A percentile compares a stretch with the other conserved stretches of the same genome.
Conservation (phyloP, 106 monocot genomes). For the Acorus gramineus region DNA sequence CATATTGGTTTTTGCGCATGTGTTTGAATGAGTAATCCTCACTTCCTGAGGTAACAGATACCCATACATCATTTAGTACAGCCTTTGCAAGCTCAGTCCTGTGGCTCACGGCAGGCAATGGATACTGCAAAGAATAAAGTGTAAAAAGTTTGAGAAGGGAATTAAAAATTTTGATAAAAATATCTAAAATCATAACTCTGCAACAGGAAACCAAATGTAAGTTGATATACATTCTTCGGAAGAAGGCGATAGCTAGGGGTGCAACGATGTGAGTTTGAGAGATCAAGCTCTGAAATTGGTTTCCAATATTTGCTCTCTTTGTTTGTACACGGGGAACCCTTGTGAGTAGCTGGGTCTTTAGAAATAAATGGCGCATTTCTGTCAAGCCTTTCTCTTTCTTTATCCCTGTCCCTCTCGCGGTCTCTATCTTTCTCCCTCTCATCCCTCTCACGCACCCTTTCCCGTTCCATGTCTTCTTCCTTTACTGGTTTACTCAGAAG, state of each 20-base stretch:
- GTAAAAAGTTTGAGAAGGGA: too few relatives aligned
- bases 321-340: too few relatives aligned
- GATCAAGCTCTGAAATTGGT: slow-evolving; percentile 9
- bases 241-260: slow-evolving; percentile 2
- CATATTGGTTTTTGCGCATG: slow-evolving; percentile 61
- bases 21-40: slow-evolving; percentile 62
- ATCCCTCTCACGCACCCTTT: slow-evolving; percentile 2
- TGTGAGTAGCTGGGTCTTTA: too few relatives aligned
- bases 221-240: slow-evolving; percentile 1
- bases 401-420: too few relatives aligned
- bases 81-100: slow-evolving; percentile 41
- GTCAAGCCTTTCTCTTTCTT: too few relatives aligned
- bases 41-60: slow-evolving; percentile 53
- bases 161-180: too few relatives aligned
- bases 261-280: slow-evolving; percentile 1
- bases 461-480: background rate
- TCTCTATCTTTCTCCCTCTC: background rate
- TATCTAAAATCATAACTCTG: too few relatives aligned
- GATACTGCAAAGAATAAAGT: slow-evolving; percentile 26
- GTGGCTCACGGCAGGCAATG: slow-evolving; percentile 37
- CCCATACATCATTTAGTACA: slow-evolving; percentile 51
- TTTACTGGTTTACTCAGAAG: background rate
- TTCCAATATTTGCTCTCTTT: background rate
- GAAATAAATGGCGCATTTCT: too few relatives aligned
- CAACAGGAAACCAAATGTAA: too few relatives aligned